Evolutionary conservation across 2,329 filamentous ascomycete species (phyloP).

Genomic region (Penicillium occitanis): DNA sequence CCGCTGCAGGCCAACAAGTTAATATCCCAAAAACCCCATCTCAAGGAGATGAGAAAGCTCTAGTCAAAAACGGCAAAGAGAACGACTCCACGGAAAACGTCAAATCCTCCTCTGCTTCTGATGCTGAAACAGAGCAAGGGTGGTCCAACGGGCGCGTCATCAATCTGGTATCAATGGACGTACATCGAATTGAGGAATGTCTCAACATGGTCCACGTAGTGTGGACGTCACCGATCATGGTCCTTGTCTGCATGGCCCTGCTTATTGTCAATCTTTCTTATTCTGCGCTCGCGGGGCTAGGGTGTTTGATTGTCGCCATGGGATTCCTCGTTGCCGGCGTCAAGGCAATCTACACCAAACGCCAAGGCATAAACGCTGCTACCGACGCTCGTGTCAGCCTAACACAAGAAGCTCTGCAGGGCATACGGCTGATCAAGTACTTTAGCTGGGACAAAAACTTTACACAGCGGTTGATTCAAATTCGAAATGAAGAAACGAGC

Average conservation of each 20-base stretch:
- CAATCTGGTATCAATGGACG: conserved; percentile 10
- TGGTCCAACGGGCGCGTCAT: conserved; percentile 17
- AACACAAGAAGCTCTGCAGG: conserved; percentile 7
- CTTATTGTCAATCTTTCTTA: conserved; percentile 14
- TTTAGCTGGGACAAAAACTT: conserved; percentile 13
- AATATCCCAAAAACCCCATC: neutral
- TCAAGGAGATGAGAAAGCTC: neutral
- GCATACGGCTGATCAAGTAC: conserved; percentile 13
- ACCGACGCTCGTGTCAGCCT: conserved; percentile 11
- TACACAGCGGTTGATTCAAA: neutral
- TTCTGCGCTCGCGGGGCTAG: conserved; percentile 3
- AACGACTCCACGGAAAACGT: neutral
- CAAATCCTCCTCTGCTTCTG: neutral
- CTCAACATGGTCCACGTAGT: conserved; percentile 7
- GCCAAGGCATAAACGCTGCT: neutral
- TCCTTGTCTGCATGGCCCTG: conserved; percentile 7
- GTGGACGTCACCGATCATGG: conserved; percentile 5
- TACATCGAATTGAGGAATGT: conserved; percentile 6
- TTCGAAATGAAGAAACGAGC: conserved; percentile 1
- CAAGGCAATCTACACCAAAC: neutral
- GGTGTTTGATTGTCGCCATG: neutral
- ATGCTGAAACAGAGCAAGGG: neutral
- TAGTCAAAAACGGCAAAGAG: neutral
- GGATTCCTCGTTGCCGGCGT: neutral
- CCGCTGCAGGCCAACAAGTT: neutral